phyloP scores from a whole-genome alignment of 129 eudicot genomes.

The Tagetes erecta region DNA sequence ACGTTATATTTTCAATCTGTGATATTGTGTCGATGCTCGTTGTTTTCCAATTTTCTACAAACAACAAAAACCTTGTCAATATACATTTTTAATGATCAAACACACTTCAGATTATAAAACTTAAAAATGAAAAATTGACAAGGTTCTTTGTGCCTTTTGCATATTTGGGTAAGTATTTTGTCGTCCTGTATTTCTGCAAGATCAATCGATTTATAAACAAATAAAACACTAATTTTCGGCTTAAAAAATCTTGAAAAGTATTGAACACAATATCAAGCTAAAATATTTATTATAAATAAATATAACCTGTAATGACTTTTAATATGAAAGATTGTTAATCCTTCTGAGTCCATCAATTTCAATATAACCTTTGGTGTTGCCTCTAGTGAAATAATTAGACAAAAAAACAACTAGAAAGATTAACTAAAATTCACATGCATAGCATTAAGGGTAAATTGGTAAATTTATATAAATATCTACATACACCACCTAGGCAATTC shows the following conservation, averaged over 20 bases:
- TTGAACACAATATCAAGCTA: background rate
- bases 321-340: conserved; percentile 86
- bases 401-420: background rate
- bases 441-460: conserved; percentile 8
- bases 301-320: conserved; percentile 93
- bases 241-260: conserved; percentile 12
- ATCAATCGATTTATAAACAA: background rate
- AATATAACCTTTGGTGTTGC: conserved; percentile 92
- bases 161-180: conserved; percentile 71
- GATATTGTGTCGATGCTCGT: conserved; percentile 34
- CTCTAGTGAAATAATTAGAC: conserved; percentile 37
- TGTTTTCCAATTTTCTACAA: conserved; percentile 56
- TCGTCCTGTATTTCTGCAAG: conserved; percentile 79
- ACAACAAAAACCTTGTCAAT: background rate
- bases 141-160: conserved; percentile 54
- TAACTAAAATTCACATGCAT: background rate
- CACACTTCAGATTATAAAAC: background rate
- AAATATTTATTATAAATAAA: background rate
- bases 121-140: background rate
- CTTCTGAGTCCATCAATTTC: conserved; percentile 84
- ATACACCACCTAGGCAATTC: conserved; percentile 75
- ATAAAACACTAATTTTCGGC: background rate
- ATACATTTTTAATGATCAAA: conserved; percentile 1
- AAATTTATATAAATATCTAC: conserved; percentile 22
- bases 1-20: conserved; percentile 57